These are phyloP conservation scores for Kockovaella imperatae DNA, from an alignment of 768 basidiomycete genomes.

Conservation along the genomic window DNA sequence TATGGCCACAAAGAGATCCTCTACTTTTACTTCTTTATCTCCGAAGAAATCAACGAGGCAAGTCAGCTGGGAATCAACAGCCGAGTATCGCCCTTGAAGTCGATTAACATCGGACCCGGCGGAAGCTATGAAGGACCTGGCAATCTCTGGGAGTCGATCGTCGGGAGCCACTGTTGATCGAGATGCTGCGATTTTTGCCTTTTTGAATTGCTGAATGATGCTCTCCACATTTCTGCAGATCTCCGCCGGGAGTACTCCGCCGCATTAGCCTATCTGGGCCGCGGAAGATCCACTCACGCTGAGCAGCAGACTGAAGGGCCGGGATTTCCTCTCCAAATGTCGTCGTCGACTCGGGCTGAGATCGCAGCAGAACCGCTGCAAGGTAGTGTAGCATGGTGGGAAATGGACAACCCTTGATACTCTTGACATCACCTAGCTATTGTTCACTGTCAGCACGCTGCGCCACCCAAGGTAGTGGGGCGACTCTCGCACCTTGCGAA, in stretches of 20 bases:
- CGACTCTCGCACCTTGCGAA: conserved; percentile 60
- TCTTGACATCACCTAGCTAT: conserved; percentile 65
- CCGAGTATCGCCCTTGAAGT: conserved; percentile 55
- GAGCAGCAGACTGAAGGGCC: conserved; percentile 71
- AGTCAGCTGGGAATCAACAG: conserved; percentile 57
- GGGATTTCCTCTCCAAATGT: conserved; percentile 74
- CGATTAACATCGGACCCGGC: conserved; percentile 57
- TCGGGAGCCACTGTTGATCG: conserved; percentile 39
- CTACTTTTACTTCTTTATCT: conserved; percentile 50
- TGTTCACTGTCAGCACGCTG: too few species aligned
- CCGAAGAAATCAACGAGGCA: conserved; percentile 66
- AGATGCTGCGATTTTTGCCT: conserved; percentile 50
- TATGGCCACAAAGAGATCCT: conserved; percentile 55
- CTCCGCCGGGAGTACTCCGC: neutral
- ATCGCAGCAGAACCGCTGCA: conserved; percentile 63
- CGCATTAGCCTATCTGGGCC: neutral
- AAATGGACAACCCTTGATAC: conserved; percentile 60
- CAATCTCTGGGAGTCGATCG: conserved; percentile 55
- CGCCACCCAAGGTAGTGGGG: neutral
- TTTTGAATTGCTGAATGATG: conserved; percentile 46
- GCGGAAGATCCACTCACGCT: conserved; percentile 50
- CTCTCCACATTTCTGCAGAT: conserved; percentile 4
- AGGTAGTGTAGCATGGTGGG: conserved; percentile 88
- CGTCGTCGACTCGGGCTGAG: conserved; percentile 58
- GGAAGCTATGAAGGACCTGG: conserved; percentile 52